Conservation (phyloP, 2,329 filamentous ascomycete species). For the Akanthomyces uredinophilus region DNA sequence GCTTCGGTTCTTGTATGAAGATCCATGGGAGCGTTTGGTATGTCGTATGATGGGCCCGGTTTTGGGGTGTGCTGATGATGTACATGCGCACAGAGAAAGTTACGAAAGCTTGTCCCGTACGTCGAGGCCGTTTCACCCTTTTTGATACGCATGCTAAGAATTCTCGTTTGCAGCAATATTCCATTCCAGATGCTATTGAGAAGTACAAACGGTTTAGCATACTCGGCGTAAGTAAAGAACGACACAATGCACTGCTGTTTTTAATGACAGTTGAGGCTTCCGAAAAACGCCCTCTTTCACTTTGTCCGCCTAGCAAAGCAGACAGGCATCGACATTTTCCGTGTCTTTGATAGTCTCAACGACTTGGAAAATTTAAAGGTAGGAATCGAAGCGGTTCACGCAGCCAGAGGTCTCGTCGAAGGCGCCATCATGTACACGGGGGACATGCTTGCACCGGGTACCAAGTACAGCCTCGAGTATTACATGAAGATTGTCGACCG, state of each 20-base stretch:
- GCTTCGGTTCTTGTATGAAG: slow-evolving; percentile 90
- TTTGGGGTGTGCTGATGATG: background rate
- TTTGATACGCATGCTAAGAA: background rate
- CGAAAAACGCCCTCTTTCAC: background rate
- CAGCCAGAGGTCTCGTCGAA: slow-evolving; percentile 59
- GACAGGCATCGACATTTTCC: background rate
- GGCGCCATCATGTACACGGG: slow-evolving; percentile 71
- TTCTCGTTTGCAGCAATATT: background rate
- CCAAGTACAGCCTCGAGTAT: slow-evolving; percentile 91
- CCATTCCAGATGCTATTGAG: background rate
- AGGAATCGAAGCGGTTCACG: background rate
- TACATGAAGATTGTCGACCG: slow-evolving; percentile 76
- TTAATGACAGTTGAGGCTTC: background rate
- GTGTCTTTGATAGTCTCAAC: background rate
- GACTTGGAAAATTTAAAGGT: background rate
- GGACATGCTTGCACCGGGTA: slow-evolving; percentile 69
- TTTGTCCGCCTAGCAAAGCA: background rate
- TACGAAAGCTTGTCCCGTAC: background rate
- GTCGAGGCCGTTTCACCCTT: background rate
- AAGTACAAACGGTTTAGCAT: background rate
- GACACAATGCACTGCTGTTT: background rate
- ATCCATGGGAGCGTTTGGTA: background rate
- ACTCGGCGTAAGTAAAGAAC: background rate
- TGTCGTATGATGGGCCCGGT: background rate
- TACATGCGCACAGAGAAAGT: background rate